A percentile compares a stretch with the other conserved stretches of the same genome.
These are phyloP conservation scores for Aspergillus floridensis DNA, from an alignment of 2,329 filamentous ascomycete genomes.

Conservation along the genomic window DNA sequence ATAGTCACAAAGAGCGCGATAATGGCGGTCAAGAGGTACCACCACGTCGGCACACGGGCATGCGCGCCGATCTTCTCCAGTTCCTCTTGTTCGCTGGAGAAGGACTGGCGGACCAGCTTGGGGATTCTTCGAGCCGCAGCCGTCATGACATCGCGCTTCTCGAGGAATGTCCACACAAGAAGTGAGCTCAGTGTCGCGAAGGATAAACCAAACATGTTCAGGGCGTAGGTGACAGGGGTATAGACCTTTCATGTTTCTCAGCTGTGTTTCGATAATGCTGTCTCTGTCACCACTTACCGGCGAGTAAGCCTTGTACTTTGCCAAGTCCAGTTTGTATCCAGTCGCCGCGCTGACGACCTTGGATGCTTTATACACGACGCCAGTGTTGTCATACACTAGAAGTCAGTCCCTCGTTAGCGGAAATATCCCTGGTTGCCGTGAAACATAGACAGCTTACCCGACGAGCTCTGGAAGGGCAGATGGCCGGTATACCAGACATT, in stretches of 20 bases:
- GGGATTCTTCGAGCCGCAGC: slow-evolving; percentile 6
- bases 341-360: slow-evolving; percentile 55
- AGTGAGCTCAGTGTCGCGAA: slow-evolving; percentile 62
- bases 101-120: background rate
- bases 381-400: slow-evolving; percentile 66
- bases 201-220: slow-evolving; percentile 53
- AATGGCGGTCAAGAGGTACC: slow-evolving; percentile 18
- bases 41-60: slow-evolving; percentile 22
- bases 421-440: background rate
- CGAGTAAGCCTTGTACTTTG: slow-evolving; percentile 63
- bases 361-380: slow-evolving; percentile 59
- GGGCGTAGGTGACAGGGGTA: slow-evolving; percentile 27
- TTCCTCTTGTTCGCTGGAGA: background rate
- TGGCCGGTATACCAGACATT: slow-evolving; percentile 63
- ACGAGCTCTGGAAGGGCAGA: slow-evolving; percentile 53
- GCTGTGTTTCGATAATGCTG: slow-evolving; percentile 50
- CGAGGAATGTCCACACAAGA: slow-evolving; percentile 26
- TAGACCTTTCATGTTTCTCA: slow-evolving; percentile 17
- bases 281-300: slow-evolving; percentile 51
- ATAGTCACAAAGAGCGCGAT: slow-evolving; percentile 24
- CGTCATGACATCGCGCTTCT: slow-evolving; percentile 20
- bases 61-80: slow-evolving; percentile 1
- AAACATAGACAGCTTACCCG: slow-evolving; percentile 13
- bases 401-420: background rate
- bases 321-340: slow-evolving; percentile 59